Conservation (phyloP, 2,329 filamentous ascomycete genomes). For the Akanthomyces lecanii region DNA sequence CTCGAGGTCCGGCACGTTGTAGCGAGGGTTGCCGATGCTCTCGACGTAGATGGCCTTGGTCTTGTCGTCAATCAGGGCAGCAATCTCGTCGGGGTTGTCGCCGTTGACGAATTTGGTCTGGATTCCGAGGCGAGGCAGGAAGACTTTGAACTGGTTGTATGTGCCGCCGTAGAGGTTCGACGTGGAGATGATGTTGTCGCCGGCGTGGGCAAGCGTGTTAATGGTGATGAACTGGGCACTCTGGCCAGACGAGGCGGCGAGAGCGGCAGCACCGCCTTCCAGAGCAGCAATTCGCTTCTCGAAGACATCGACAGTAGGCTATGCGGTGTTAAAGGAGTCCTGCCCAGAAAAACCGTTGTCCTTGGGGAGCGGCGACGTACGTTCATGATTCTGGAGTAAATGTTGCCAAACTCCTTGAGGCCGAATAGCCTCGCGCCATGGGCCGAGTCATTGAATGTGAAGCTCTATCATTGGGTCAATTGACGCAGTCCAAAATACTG, state of each 20-base stretch:
- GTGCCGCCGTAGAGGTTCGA: conserved; percentile 91
- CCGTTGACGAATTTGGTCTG: conserved; percentile 81
- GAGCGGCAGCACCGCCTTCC: conserved; percentile 83
- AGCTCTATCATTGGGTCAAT: conserved; percentile 57
- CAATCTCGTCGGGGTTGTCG: conserved; percentile 75
- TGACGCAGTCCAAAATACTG: background rate
- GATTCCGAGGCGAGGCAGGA: conserved; percentile 82
- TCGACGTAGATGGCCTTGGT: conserved; percentile 92
- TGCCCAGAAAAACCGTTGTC: no score
- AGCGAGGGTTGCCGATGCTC: conserved; percentile 88
- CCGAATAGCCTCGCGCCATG: conserved; percentile 93
- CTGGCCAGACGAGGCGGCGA: conserved; percentile 82
- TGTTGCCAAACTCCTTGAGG: conserved; percentile 95
- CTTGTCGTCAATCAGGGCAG: conserved; percentile 79
- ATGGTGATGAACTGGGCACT: conserved; percentile 90
- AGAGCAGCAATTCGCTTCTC: conserved; percentile 95
- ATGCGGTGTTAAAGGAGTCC: background rate
- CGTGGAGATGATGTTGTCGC: conserved; percentile 91
- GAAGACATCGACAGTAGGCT: conserved; percentile 92
- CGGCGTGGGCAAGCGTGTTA: conserved; percentile 74
- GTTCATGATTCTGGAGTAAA: conserved; percentile 96
- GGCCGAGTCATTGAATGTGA: conserved; percentile 89
- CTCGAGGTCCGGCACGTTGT: conserved; percentile 89
- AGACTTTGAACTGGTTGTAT: conserved; percentile 95
- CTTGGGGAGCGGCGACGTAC: conserved; percentile 41